A percentile compares a stretch with the other conserved stretches of the same genome.
phyloP scores from a whole-genome alignment of 2,329 filamentous ascomycete species.

The Neonectria neomacrospora region DNA sequence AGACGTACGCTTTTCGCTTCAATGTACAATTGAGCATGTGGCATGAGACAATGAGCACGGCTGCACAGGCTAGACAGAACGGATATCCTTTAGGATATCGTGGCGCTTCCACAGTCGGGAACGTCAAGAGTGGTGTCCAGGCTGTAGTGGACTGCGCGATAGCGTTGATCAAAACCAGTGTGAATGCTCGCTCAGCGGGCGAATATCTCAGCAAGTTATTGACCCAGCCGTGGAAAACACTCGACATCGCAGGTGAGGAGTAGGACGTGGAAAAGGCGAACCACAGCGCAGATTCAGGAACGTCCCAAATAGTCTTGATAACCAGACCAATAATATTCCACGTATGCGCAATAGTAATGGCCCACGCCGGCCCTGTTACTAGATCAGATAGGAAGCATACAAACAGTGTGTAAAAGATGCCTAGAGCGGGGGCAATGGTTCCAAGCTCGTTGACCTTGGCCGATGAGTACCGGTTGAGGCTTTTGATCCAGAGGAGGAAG shows the following conservation, averaged over 20 bases:
- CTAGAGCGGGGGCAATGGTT: constrained; percentile 63
- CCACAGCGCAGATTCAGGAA: constrained; percentile 56
- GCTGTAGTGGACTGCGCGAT: constrained; percentile 66
- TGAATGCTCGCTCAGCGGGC: constrained; percentile 59
- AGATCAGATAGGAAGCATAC: constrained; percentile 67
- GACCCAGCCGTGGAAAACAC: constrained; percentile 66
- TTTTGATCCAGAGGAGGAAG: constrained; percentile 70
- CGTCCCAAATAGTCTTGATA: constrained; percentile 66
- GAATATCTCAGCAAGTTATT: constrained; percentile 61
- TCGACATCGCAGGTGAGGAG: constrained; percentile 62
- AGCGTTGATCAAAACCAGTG: constrained; percentile 62
- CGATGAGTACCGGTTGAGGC: constrained; percentile 58
- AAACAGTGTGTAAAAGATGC: constrained; percentile 66
- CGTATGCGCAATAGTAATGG: constrained; percentile 61
- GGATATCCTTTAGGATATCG: constrained; percentile 56
- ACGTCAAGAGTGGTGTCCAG: constrained; percentile 65
- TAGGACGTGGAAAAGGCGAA: constrained; percentile 57
- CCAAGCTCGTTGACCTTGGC: constrained; percentile 64
- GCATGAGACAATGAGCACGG: constrained; percentile 43
- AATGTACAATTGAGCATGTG: constrained; percentile 40
- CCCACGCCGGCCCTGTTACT: constrained; percentile 63
- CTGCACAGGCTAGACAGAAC: constrained; percentile 50
- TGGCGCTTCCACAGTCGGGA: constrained; percentile 57
- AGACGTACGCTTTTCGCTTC: constrained; percentile 38
- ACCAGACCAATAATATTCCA: constrained; percentile 65